Evolutionary conservation across 2,329 filamentous ascomycete genomes (phyloP), one percentile per base, ranked within the genome.

Genomic region (Botrytis fragariae): DNA sequence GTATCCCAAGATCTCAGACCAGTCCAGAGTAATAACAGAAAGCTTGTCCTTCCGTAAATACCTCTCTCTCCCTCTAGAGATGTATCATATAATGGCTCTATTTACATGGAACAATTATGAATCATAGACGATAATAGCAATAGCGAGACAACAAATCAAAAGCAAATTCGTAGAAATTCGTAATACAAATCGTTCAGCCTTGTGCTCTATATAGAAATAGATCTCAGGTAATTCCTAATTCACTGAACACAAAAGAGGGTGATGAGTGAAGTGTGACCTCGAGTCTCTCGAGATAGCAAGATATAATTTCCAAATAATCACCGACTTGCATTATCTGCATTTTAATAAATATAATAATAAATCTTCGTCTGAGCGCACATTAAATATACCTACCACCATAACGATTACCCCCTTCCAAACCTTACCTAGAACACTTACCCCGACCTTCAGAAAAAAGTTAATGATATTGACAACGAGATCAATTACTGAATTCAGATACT

Each of bases 381-480:
- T 68, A 25, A 16, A 63, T 63, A 12, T 35, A 22, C 32, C 32
- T 20, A 29, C 37, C 12, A 63, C 39, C 39, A 63, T 44, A 44
- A 64, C 39, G 61, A 45, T 42, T 57, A 69, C 65, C 65, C 65
- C 65, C 65, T 69, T 69, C 65, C 37, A 32, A 57, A n/a, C 48
- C n/a, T 44, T 57, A 68, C 48, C 64, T 18, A 68, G 48, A 39
- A 54, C 37, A 68, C 48, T 29, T 54, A 68, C 48, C 65, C 48
- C 65, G 37, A 57, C 25, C 48, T 51, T 32, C 35, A 39, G 14
- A 57, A 68, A 32, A 68, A 68, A 68, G 25, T 42, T 69, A 42
- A 69, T 20, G 35, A 68, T 68, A 57, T 68, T 57, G 39, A 42
- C 65, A 37, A 37, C 65, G 48, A 68, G 65, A 54, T 37, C 45